phyloP scores from a whole-genome alignment of 2,329 filamentous ascomycete species.

The Lachnellula occidentalis region DNA sequence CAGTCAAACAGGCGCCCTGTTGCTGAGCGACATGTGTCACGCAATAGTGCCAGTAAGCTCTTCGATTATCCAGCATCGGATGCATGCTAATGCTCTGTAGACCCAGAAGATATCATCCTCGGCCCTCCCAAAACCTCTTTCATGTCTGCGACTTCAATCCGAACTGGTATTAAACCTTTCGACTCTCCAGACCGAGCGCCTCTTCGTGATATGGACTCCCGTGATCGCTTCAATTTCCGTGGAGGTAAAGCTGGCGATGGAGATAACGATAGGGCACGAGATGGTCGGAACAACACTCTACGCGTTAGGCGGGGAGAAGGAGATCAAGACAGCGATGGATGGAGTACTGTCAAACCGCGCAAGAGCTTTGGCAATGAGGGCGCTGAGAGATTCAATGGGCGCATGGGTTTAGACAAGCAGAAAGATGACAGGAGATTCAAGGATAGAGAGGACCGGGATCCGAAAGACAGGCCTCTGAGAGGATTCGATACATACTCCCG shows the following conservation, averaged over 20 bases:
- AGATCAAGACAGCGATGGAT: slow-evolving; percentile 63
- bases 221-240: slow-evolving; percentile 58
- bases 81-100: slow-evolving; percentile 34
- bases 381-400: slow-evolving; percentile 63
- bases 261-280: slow-evolving; percentile 47
- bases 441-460: slow-evolving; percentile 53
- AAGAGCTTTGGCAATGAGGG: slow-evolving; percentile 70
- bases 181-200: slow-evolving; percentile 40
- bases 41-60: slow-evolving; percentile 51
- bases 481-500: slow-evolving; percentile 46
- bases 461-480: slow-evolving; percentile 42
- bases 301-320: slow-evolving; percentile 47
- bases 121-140: slow-evolving; percentile 81
- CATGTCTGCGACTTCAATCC: slow-evolving; percentile 63
- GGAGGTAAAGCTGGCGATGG: slow-evolving; percentile 41
- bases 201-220: slow-evolving; percentile 46
- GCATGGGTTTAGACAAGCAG: slow-evolving; percentile 50
- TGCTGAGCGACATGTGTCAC: slow-evolving; percentile 48
- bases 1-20: slow-evolving; percentile 43
- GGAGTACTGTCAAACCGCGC: slow-evolving; percentile 68
- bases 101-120: slow-evolving; percentile 76
- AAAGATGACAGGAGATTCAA: slow-evolving; percentile 35
- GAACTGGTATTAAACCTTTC: slow-evolving; percentile 34
- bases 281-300: slow-evolving; percentile 41
- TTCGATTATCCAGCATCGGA: slow-evolving; percentile 21